A percentile compares a stretch with the other conserved stretches of the same genome.
These are phyloP conservation scores for Earliella scabrosa DNA, from an alignment of 1,284 basidiomycete species.

Conservation along the genomic window DNA sequence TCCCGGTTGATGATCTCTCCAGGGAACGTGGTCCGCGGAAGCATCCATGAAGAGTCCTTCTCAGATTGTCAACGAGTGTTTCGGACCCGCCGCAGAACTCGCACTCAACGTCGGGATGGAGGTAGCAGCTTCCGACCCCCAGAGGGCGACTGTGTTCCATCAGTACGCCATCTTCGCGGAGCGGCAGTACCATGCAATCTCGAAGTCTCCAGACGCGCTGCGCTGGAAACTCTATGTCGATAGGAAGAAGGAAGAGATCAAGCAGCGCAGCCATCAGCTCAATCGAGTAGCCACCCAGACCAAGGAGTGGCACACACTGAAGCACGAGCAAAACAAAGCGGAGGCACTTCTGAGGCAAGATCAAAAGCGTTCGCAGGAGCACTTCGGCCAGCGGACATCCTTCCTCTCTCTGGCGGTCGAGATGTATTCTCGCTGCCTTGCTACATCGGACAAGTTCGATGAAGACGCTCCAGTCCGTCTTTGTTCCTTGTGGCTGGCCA, in stretches of 20 bases:
- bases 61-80: constrained; percentile 76
- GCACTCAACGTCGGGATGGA: constrained; percentile 34
- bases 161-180: constrained; percentile 89
- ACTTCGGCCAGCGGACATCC: constrained; percentile 58
- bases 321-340: constrained; percentile 42
- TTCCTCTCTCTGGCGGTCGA: constrained; percentile 80
- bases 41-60: constrained; percentile 84
- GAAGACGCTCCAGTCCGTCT: constrained; percentile 81
- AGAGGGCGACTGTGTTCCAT: constrained; percentile 70
- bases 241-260: constrained; percentile 70
- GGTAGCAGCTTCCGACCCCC: background rate
- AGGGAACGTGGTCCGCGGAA: constrained; percentile 91
- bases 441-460: constrained; percentile 74
- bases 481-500: constrained; percentile 91
- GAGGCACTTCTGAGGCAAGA: constrained; percentile 57
- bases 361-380: constrained; percentile 59
- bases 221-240: constrained; percentile 77
- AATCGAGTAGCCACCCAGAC: constrained; percentile 33
- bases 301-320: constrained; percentile 29
- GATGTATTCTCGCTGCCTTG: constrained; percentile 84
- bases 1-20: background rate
- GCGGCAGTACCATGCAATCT: constrained; percentile 76
- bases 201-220: constrained; percentile 74
- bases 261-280: constrained; percentile 49
- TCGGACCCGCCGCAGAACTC: constrained; percentile 62